Percentiles rank a stretch among this genome's conserved stretches.
phyloP scores from a whole-genome alignment of 192 early-diverging fungal genomes.

The Dimargaris cristalligena region DNA sequence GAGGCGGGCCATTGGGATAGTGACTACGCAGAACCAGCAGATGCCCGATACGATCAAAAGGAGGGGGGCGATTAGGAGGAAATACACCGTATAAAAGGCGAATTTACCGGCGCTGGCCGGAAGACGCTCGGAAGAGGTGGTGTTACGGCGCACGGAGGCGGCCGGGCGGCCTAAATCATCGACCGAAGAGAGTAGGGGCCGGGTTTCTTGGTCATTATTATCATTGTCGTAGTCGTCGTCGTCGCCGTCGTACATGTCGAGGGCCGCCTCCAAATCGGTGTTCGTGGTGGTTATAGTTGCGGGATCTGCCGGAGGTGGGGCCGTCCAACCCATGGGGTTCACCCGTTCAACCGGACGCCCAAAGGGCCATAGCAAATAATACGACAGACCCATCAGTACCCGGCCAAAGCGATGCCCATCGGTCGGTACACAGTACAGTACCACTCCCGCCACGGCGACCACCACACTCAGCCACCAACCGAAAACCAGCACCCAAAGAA shows the following conservation, averaged over 20 bases:
- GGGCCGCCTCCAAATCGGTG: conserved; percentile 14
- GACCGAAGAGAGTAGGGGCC: not conserved
- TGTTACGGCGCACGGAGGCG: not conserved
- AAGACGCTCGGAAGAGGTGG: not conserved
- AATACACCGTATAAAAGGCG: conserved; percentile 16
- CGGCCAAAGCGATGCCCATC: conserved; percentile 39
- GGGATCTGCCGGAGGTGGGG: conserved; percentile 14
- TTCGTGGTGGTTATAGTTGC: conserved; percentile 14
- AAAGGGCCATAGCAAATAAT: conserved; percentile 94
- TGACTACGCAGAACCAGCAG: conserved; percentile 75
- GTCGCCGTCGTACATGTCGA: conserved; percentile 13
- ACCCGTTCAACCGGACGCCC: conserved; percentile 72
- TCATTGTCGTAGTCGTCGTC: conserved; percentile 22
- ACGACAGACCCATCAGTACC: conserved; percentile 56
- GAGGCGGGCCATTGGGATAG: conserved; percentile 91
- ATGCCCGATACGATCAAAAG: conserved; percentile 54
- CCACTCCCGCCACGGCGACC: conserved; percentile 37
- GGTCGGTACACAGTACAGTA: conserved; percentile 35
- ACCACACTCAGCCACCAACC: conserved; percentile 77
- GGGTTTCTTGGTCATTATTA: conserved; percentile 10
- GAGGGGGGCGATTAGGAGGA: conserved; percentile 43
- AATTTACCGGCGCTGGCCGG: not conserved
- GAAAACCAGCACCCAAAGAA: conserved; percentile 73
- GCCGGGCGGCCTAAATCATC: too few relatives aligned
- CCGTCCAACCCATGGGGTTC: conserved; percentile 15